Evolutionary conservation across 108 stramenopile species (phyloP), one percentile per base, ranked within the genome.

Genomic region (Aurantiochytrium sp.): DNA sequence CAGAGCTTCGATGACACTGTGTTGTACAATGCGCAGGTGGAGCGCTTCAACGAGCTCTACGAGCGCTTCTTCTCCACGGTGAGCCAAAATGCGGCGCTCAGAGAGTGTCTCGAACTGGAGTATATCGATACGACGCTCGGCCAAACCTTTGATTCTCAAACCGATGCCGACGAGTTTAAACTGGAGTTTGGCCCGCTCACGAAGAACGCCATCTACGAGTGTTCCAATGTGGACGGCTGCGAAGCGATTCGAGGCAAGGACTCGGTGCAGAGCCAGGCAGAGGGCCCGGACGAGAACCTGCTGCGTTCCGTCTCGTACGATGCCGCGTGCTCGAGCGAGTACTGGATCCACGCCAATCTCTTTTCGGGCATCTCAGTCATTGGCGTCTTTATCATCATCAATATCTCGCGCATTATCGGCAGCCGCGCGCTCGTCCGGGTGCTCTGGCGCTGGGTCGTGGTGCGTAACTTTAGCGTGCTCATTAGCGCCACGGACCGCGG

Each of bases 281-380:
- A 48, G 27, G 73, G 73, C 45, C 73, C 73, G 19, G 45, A 81
- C 32, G 45, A 41, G 45, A 48, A 81, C 24, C n/a, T 81, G 0
- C 24, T 81, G 42, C 73, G 73, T 12, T 48, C 73, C 12, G 73
- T 48, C n/a, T 30, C 30, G 21, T 48, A 22, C 32, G 73, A 81
- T 30, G 73, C 73, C 2, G 39, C 73, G 42, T 81, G 73, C 45
- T 48, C 73, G 42, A 81, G 42, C 45, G 73, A 81, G 73, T 48
- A 81, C 30, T 81, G 73, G 73, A 1, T 81, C 17, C 73, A 81
- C 32, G 73, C 73, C 73, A 41, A 41, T 12, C 27, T 81, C 12
- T 81, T 81, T 81, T 0, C 42, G 0, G 45, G 42, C 39, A 48
- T 81, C 32, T 48, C 45, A 0, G 73, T 81, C 6, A 42, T 81